Percentiles rank a stretch among this genome's conserved stretches.
Evolutionary conservation across 2,329 filamentous ascomycete genomes (phyloP).

Genomic region (Aspergillus arachidicola): DNA sequence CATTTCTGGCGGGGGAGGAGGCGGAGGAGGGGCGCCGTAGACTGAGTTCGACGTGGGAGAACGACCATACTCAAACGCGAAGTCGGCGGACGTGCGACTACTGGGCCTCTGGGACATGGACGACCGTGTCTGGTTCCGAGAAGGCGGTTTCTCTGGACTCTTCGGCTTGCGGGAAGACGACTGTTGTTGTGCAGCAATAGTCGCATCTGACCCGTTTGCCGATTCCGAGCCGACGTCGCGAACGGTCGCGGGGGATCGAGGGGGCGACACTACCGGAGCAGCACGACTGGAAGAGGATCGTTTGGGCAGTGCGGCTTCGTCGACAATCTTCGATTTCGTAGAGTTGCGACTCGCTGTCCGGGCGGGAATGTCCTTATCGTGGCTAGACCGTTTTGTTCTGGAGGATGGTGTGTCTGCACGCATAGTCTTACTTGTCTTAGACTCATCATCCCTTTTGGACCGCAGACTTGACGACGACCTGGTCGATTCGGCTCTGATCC

Average conservation of each 20-base stretch:
- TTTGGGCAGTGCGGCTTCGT: conserved; percentile 37
- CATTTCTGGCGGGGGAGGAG: conserved; percentile 71
- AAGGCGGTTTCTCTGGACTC: conserved; percentile 38
- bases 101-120: conserved; percentile 29
- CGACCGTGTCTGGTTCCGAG: conserved; percentile 38
- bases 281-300: conserved; percentile 34
- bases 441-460: conserved; percentile 41
- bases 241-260: conserved; percentile 39
- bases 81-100: conserved; percentile 38
- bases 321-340: conserved; percentile 35
- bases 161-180: conserved; percentile 33
- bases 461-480: conserved; percentile 47
- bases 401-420: conserved; percentile 39
- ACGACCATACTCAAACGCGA: conserved; percentile 37
- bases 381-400: conserved; percentile 39
- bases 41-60: conserved; percentile 32
- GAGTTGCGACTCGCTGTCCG: conserved; percentile 40
- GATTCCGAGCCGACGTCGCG: conserved; percentile 40
- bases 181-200: conserved; percentile 48
- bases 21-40: conserved; percentile 62
- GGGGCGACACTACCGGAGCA: conserved; percentile 32
- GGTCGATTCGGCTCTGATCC: conserved; percentile 40
- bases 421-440: conserved; percentile 39
- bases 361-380: conserved; percentile 36
- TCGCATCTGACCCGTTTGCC: conserved; percentile 48